These are phyloP conservation scores for Sechiopsis laciniata DNA, from an alignment of 306 rosid genomes.

Conservation along the genomic window DNA sequence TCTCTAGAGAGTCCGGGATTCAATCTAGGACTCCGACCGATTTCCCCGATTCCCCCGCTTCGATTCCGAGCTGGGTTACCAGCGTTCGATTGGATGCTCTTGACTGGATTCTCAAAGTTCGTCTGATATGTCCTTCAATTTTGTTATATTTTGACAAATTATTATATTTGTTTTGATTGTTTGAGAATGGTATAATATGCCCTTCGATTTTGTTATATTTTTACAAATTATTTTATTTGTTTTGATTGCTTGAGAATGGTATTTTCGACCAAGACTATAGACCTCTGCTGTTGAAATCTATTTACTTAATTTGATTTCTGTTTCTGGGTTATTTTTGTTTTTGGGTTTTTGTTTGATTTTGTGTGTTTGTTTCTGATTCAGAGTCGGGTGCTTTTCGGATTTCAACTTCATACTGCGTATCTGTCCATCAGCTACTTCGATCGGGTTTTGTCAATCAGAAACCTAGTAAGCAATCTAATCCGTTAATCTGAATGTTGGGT, in stretches of 20 bases:
- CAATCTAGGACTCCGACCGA: conserved; percentile 28
- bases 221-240: too few species aligned
- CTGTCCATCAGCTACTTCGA: conserved; percentile 66
- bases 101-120: conserved; percentile 80
- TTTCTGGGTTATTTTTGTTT: neutral
- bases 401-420: conserved; percentile 63
- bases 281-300: too few species aligned
- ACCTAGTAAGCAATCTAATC: conserved; percentile 41
- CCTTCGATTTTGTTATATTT: too few species aligned
- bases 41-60: conserved; percentile 27
- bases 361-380: conserved; percentile 35
- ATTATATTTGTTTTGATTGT: too few species aligned
- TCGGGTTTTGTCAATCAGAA: conserved; percentile 61
- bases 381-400: conserved; percentile 57
- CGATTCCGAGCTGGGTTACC: conserved; percentile 34
- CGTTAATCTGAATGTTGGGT: conserved; percentile 18
- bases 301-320: neutral
- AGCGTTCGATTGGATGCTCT: conserved; percentile 55
- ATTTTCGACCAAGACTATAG: too few species aligned
- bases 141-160: too few species aligned
- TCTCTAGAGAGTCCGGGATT: conserved; percentile 44
- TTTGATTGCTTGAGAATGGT: too few species aligned
- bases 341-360: neutral
- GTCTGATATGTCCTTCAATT: conserved; percentile 24
- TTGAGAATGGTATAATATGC: too few species aligned